Evolutionary conservation across 2,329 filamentous ascomycete genomes (phyloP).

Genomic region (Curvularia hawaiiensis): DNA sequence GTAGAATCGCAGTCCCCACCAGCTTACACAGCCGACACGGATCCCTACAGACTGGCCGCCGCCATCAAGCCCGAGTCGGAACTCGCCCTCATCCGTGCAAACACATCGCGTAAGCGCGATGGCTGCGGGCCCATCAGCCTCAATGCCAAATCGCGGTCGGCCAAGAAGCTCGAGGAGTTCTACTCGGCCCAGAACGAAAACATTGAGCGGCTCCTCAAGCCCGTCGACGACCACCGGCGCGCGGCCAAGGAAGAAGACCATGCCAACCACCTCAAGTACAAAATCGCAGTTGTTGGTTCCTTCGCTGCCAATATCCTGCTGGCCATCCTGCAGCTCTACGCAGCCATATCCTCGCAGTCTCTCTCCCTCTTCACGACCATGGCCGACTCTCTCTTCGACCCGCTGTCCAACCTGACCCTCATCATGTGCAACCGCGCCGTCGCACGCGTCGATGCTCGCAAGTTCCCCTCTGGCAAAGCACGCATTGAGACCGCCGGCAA

Average conservation of each 20-base stretch:
- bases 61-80: constrained; percentile 79
- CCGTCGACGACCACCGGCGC: constrained; percentile 86
- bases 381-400: constrained; percentile 95
- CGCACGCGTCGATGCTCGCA: constrained; percentile 79
- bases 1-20: constrained; percentile 60
- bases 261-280: constrained; percentile 79
- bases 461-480: constrained; percentile 91
- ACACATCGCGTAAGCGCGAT: constrained; percentile 77
- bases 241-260: constrained; percentile 80
- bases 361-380: constrained; percentile 96
- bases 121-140: constrained; percentile 53
- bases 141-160: constrained; percentile 49
- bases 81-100: constrained; percentile 77
- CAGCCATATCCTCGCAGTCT: constrained; percentile 83
- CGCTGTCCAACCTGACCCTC: constrained; percentile 83
- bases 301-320: constrained; percentile 83
- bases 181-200: constrained; percentile 92
- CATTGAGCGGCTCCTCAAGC: constrained; percentile 89
- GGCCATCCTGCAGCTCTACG: constrained; percentile 83
- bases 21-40: constrained; percentile 66
- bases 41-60: constrained; percentile 80
- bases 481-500: constrained; percentile 95
- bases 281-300: constrained; percentile 68
- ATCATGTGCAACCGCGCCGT: constrained; percentile 89
- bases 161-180: constrained; percentile 73